A percentile compares a stretch with the other conserved stretches of the same genome.
phyloP scores from a whole-genome alignment of 768 basidiomycete species.

The Suillus clintonianus region DNA sequence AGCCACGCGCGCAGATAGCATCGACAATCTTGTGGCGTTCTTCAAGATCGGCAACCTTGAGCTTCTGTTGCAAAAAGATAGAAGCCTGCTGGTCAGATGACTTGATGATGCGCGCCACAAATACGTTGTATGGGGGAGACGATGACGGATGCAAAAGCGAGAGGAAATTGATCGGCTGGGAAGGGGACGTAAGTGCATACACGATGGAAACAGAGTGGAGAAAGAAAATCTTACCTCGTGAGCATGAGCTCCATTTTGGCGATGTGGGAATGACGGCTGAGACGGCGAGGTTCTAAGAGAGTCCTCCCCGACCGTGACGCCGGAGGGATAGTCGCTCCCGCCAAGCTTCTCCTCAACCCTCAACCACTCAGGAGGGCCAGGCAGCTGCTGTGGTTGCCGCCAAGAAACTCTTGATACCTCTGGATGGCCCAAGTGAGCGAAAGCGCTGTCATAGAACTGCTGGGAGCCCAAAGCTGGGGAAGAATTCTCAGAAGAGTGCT shows the following conservation, averaged over 20 bases:
- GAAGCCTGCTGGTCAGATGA: slow-evolving; percentile 90
- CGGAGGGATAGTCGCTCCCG: slow-evolving; percentile 24
- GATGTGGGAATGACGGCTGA: slow-evolving; percentile 23
- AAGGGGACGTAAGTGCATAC: slow-evolving; percentile 15
- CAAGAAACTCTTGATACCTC: slow-evolving; percentile 22
- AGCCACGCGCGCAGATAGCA: slow-evolving; percentile 80
- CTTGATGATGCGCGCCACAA: slow-evolving; percentile 85
- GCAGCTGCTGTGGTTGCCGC: slow-evolving; percentile 30
- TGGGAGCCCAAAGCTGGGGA: slow-evolving; percentile 39
- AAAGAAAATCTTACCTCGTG: slow-evolving; percentile 51
- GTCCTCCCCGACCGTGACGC: slow-evolving; percentile 27
- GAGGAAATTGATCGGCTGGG: slow-evolving; percentile 86
- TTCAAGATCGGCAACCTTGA: slow-evolving; percentile 79
- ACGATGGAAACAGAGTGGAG: slow-evolving; percentile 10
- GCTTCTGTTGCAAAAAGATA: slow-evolving; percentile 87
- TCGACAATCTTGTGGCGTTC: slow-evolving; percentile 85
- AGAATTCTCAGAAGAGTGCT: slow-evolving; percentile 51
- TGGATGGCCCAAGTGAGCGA: slow-evolving; percentile 13
- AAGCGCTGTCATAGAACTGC: slow-evolving; percentile 34
- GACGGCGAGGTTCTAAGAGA: slow-evolving; percentile 29
- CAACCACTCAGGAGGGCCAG: slow-evolving; percentile 45
- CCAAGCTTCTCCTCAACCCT: slow-evolving; percentile 34
- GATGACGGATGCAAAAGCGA: slow-evolving; percentile 81
- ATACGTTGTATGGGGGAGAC: slow-evolving; percentile 78
- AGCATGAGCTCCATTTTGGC: slow-evolving; percentile 31